phyloP scores from a whole-genome alignment of 345 rosid genomes.

The Bruguiera parviflora region DNA sequence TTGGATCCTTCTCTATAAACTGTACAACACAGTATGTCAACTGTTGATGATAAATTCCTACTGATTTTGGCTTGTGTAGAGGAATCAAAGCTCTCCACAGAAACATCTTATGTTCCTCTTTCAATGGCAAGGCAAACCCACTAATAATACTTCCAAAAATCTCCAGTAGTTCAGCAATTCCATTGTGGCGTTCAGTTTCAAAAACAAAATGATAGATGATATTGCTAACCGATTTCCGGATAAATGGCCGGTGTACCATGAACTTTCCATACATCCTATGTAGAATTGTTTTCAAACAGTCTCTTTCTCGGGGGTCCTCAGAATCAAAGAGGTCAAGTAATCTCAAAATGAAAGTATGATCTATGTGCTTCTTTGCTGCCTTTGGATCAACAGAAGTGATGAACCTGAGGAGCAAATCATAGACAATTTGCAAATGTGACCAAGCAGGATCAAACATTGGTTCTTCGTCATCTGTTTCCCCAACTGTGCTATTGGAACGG shows the following conservation, averaged over 20 bases:
- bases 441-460: conserved; percentile 80
- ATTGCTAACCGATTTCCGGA: conserved; percentile 65
- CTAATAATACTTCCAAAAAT: conserved; percentile 72
- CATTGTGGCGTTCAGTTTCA: conserved; percentile 67
- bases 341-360: conserved; percentile 53
- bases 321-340: conserved; percentile 77
- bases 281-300: conserved; percentile 67
- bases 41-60: conserved; percentile 72
- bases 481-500: conserved; percentile 40
- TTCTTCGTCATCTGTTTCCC: conserved; percentile 67
- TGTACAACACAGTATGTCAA: conserved; percentile 66
- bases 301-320: conserved; percentile 79
- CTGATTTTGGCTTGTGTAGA: conserved; percentile 69
- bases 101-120: conserved; percentile 69
- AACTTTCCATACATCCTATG: conserved; percentile 71
- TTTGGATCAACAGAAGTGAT: conserved; percentile 58
- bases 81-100: conserved; percentile 64
- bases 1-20: conserved; percentile 70
- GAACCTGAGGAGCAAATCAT: conserved; percentile 62
- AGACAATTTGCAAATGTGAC: conserved; percentile 65
- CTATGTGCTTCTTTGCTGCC: conserved; percentile 64
- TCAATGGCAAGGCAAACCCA: conserved; percentile 77
- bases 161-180: conserved; percentile 75
- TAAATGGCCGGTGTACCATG: conserved; percentile 70
- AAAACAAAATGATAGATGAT: conserved; percentile 66